These are phyloP conservation scores for Bondarzewia mesenterica DNA, from an alignment of 1,284 basidiomycete species.

Conservation along the genomic window DNA sequence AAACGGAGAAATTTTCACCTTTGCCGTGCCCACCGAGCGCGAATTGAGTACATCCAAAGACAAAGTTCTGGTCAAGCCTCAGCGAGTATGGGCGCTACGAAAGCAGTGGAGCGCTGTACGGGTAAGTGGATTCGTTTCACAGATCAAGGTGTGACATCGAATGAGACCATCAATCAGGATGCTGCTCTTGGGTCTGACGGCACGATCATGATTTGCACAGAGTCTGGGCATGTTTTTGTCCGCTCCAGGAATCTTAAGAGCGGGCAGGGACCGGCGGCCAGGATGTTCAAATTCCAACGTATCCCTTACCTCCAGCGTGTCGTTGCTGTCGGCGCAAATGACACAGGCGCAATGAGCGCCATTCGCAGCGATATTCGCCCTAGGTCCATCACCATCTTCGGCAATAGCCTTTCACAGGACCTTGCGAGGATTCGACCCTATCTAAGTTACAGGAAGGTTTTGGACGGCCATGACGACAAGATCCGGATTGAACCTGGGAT, in stretches of 20 bases:
- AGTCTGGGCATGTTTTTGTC: conserved; percentile 91
- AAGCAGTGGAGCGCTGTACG: conserved; percentile 82
- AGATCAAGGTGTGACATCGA: not conserved
- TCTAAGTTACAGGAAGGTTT: conserved; percentile 5
- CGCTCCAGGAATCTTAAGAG: conserved; percentile 53
- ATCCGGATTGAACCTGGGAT: conserved; percentile 3
- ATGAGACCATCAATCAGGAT: conserved; percentile 39
- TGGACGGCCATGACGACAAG: conserved; percentile 7
- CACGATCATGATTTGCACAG: conserved; percentile 86
- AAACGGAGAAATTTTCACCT: conserved; percentile 90
- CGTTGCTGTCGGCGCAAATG: conserved; percentile 54
- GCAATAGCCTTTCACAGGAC: conserved; percentile 62
- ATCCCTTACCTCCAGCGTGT: conserved; percentile 82
- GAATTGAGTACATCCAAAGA: conserved; percentile 24
- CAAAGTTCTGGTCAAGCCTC: conserved; percentile 55
- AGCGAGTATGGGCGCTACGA: conserved; percentile 86
- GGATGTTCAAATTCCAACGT: conserved; percentile 76
- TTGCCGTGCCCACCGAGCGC: conserved; percentile 38
- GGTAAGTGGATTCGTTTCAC: conserved; percentile 28
- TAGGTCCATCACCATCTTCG: conserved; percentile 47
- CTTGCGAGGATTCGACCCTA: conserved; percentile 60
- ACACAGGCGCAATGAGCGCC: conserved; percentile 85
- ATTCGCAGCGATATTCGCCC: conserved; percentile 71
- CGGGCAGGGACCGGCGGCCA: conserved; percentile 30
- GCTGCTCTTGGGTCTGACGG: conserved; percentile 87